Evolutionary conservation across 805 yeast genomes (phyloP).

Genomic region (Starmerella apicola): DNA sequence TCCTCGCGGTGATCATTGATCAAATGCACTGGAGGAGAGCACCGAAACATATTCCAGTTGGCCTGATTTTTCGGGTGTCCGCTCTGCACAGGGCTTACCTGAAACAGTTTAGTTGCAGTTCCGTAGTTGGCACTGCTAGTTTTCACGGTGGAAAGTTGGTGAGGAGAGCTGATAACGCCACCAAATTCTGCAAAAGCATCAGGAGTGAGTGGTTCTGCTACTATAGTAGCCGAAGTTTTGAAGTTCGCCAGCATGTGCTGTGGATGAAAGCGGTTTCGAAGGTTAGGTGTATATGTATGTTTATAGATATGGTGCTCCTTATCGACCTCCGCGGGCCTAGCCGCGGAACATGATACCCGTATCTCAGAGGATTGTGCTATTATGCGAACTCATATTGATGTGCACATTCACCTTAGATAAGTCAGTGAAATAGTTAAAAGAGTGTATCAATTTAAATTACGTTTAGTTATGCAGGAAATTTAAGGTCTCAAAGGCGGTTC

Average conservation of each 20-base stretch:
- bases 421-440: no score
- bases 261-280: no score
- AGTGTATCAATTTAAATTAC: no score
- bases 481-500: no score
- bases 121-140: constrained; percentile 71
- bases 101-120: constrained; percentile 69
- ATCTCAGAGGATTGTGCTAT: no score
- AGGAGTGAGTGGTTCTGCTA: constrained; percentile 54
- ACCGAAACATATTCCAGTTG: constrained; percentile 73
- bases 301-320: no score
- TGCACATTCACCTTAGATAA: no score
- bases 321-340: no score
- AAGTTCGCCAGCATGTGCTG: constrained; percentile 19
- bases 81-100: constrained; percentile 49
- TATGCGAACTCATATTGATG: no score
- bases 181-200: constrained; percentile 58
- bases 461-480: no score
- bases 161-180: constrained; percentile 62
- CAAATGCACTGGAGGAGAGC: constrained; percentile 61
- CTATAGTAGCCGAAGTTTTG: constrained; percentile 9
- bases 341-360: no score
- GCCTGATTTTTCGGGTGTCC: constrained; percentile 36
- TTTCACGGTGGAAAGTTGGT: constrained; percentile 43
- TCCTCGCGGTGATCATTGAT: constrained; percentile 23
- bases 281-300: no score